These are phyloP conservation scores for Botrytis cinerea DNA, from an alignment of 2,329 filamentous ascomycete genomes.

Conservation along the genomic window DNA sequence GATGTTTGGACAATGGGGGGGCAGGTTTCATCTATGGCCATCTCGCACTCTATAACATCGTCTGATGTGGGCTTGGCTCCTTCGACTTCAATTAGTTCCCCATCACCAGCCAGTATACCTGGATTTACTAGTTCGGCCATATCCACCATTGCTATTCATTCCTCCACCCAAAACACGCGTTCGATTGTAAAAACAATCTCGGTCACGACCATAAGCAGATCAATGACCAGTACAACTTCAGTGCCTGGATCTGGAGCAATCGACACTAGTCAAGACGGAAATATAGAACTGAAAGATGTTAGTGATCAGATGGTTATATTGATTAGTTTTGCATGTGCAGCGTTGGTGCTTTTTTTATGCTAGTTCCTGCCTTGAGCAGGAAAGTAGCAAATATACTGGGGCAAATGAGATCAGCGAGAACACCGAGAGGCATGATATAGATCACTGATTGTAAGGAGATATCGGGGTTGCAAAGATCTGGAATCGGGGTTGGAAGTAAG, in stretches of 20 bases:
- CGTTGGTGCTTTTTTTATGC: constrained; percentile 31
- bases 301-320: constrained; percentile 25
- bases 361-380: constrained; percentile 28
- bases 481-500: not conserved
- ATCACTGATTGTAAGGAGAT: fast-evolving
- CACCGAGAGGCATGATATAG: constrained; percentile 12
- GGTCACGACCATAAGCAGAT: not conserved
- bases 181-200: constrained; percentile 1
- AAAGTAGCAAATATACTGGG: not conserved
- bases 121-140: not conserved
- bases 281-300: not conserved
- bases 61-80: not conserved
- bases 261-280: not conserved
- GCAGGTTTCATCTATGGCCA: not conserved
- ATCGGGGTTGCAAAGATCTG: not conserved
- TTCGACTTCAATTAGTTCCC: not conserved
- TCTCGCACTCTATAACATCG: not conserved
- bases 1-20: constrained; percentile 23
- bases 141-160: not conserved
- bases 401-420: constrained; percentile 1
- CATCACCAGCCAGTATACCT: not conserved
- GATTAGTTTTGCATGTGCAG: constrained; percentile 27
- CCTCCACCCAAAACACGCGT: not conserved
- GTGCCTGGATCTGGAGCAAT: not conserved
- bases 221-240: not conserved